Evolutionary conservation across 768 basidiomycete species (phyloP), one percentile per base, ranked within the genome.

Genomic region (Rhodotorula babjevae): DNA sequence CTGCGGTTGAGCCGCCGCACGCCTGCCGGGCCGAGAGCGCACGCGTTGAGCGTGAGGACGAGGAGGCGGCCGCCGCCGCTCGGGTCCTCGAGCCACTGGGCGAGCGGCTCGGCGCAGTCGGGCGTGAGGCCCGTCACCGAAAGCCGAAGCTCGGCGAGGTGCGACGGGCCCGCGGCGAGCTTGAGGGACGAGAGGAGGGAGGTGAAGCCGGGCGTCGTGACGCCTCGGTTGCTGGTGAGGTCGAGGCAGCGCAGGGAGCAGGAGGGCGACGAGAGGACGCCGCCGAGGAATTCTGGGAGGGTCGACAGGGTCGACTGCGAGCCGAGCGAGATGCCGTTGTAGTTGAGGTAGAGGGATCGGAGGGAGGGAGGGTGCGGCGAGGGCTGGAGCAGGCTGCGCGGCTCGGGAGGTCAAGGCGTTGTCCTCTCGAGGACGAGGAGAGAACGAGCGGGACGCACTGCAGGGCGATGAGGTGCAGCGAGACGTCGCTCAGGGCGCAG

Each of bases 301-400:
- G 64, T 63, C 27, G 67, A 42, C 18, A 67, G 59, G 33, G 64
- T 40, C 11, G 64, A 65, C 12, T 33, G 29, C 33, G n/a, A 21
- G 16, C 64, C 55, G 23, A 75, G 68, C 0, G 74, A 72, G 33
- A 75, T 27, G 57, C 44, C 23, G 58, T 75, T 75, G 42, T 47
- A 53, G 33, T 64, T 75, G 8, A 75, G 67, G 36, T 65, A 75
- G 5, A 75, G 65, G 5, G 65, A 49, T 0, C 50, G 53, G 11
- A 75, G 44, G 16, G 70, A 66, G 0, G 74, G 67, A 8, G 74
- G 74, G 12, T 75, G 71, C 1, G 74, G 74, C 8, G 70, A 69
- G 0, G 74, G 61, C 15, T 56, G 67, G 5, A 74, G 69, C 18
- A 74, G 62, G 29, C 72, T 73, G 64, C 19, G 10, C 4, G 33